Evolutionary conservation across 1,139 yeast genomes (phyloP), one percentile per base, ranked within the genome.

Genomic region (Lizanozyma gosingica): DNA sequence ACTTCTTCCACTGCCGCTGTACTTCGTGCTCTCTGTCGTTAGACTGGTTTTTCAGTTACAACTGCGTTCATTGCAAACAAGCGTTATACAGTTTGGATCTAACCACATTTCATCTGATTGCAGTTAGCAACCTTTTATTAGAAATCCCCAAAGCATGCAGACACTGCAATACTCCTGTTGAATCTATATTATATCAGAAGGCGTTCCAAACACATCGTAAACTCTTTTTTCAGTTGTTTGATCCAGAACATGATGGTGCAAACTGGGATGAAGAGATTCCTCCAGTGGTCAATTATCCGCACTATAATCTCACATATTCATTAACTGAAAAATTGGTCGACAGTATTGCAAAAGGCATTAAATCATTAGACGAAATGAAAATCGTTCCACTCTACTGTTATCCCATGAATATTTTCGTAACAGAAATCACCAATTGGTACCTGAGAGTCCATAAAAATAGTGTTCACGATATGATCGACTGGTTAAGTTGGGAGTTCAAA

Each of bases 1-100:
- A 56, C 44, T 60, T 52, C 41, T 67, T 67, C 40, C 40, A 47
- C 2, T 67, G 73, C 44, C 38, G 47, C n/a, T 67, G 73, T 45
- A 16, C 36, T 4, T 38, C 48, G 17, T 67, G 73, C 39, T 34
- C 17, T n/a, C 33, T 43, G 15, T 39, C 39, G n/a, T 35, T 41
- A 35, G 62, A 59, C 41, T 41, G 40, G 17, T 58, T 50, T 41
- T 53, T 59, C 37, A 48, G 54, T 4, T 48, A 50, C 37, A 47
- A 47, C 35, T 57, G 62, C 41, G 45, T 47, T 9, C 27, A 40
- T 4, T 57, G 62, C 41, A 46, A 34, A 2, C 34, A 34, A 17
- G 9, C 38, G 16, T 40, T 50, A 6, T 44, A 38, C 29, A 27
- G 38, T 39, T 35, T 46, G 37, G 35, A 14, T 32, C 37, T 37